Conservation (phyloP, 306 rosid species). For the Pterocarpus macrocarpus region DNA sequence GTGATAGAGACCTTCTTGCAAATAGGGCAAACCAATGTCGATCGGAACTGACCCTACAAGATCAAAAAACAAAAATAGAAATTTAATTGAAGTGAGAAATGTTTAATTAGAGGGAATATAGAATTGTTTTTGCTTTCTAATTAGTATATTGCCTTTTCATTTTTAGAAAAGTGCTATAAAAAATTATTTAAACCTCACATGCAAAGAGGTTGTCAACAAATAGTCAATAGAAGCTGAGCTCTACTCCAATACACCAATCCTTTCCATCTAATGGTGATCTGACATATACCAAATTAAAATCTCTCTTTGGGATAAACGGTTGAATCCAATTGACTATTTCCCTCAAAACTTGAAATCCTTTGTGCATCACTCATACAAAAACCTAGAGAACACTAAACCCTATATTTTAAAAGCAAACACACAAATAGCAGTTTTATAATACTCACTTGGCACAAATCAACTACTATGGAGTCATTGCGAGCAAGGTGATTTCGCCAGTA, state of each 20-base stretch:
- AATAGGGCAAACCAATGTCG: constrained; percentile 80
- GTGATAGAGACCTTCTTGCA: constrained; percentile 81
- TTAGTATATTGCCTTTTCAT: no score
- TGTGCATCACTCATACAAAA: not conserved
- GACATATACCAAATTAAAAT: constrained; percentile 22
- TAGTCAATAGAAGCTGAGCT: constrained; percentile 29
- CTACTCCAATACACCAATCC: constrained; percentile 13
- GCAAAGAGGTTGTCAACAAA: constrained; percentile 25
- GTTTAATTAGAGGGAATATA: constrained; percentile 14
- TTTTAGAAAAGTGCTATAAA: no score
- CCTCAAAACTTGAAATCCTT: constrained; percentile 1
- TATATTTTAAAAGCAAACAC: not conserved
- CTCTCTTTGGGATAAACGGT: not conserved
- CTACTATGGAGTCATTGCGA: constrained; percentile 81
- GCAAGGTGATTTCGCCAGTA: constrained; percentile 91
- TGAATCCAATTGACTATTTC: constrained; percentile 25
- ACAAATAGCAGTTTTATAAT: not conserved
- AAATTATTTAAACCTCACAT: not conserved
- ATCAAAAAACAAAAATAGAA: constrained; percentile 32
- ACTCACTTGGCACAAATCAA: constrained; percentile 82
- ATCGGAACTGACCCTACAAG: constrained; percentile 86
- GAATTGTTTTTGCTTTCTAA: not conserved
- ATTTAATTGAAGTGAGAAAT: constrained; percentile 25
- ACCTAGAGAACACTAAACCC: not conserved
- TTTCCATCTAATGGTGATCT: constrained; percentile 29